Percentiles rank a stretch among this genome's conserved stretches.
Evolutionary conservation across 2,329 filamentous ascomycete genomes (phyloP).

Genomic region (Penicillium sclerotigenum): DNA sequence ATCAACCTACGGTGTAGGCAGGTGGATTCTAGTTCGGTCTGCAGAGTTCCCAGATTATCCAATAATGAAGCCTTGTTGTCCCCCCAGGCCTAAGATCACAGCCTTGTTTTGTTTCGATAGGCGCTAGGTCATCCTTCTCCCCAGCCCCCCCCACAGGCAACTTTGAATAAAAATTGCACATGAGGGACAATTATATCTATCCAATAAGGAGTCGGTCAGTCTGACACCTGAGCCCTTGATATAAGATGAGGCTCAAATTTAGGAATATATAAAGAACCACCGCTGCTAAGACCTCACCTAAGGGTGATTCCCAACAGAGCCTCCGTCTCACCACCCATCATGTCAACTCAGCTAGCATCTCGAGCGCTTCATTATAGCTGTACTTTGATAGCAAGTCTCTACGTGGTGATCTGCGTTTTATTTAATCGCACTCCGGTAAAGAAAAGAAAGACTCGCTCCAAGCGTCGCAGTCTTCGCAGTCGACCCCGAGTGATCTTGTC

Average conservation of each 20-base stretch:
- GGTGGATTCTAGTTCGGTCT: conserved; percentile 3
- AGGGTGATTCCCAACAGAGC: not conserved
- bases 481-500: not conserved
- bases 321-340: not conserved
- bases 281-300: not conserved
- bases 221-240: not conserved
- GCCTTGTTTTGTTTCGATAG: not conserved
- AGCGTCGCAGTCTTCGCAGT: not conserved
- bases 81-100: not conserved
- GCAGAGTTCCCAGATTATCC: not conserved
- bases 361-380: conserved; percentile 5
- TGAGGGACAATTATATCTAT: not conserved
- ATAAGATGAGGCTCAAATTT: conserved; percentile 1
- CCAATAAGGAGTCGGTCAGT: not conserved
- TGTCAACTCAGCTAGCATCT: not conserved
- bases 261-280: conserved; percentile 1
- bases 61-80: not conserved
- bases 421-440: not conserved
- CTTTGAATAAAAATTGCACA: not conserved
- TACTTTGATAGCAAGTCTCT: conserved; percentile 2
- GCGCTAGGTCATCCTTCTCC: not conserved
- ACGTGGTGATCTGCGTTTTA: not conserved
- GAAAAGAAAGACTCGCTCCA: conserved; percentile 4
- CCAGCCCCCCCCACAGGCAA: conserved; percentile 3
- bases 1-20: not conserved